phyloP scores from a whole-genome alignment of 768 basidiomycete species.

The Ephemerocybe angulata region DNA sequence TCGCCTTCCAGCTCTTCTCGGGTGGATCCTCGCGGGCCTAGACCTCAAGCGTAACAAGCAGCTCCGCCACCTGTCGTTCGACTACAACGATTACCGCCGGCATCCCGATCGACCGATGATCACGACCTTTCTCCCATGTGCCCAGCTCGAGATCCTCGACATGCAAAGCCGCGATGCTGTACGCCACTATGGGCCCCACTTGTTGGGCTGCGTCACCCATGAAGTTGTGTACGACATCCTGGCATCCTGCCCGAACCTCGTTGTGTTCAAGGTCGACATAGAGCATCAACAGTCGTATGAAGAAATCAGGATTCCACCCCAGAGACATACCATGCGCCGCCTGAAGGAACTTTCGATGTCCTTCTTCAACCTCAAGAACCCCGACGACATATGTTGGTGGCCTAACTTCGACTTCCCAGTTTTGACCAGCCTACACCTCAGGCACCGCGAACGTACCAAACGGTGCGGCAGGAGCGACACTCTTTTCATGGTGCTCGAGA shows the following conservation, averaged over 20 bases:
- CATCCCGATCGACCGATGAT: neutral
- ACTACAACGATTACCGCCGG: neutral
- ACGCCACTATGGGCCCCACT: neutral
- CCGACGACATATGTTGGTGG: no score
- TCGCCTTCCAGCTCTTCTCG: no score
- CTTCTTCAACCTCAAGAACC: neutral
- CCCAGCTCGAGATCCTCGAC: neutral
- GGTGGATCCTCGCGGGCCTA: neutral
- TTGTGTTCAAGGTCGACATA: neutral
- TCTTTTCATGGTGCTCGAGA: neutral
- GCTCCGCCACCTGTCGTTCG: neutral
- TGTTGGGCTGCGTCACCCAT: neutral
- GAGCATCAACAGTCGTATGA: neutral
- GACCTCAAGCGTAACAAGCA: neutral
- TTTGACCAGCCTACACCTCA: neutral
- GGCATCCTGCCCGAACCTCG: neutral
- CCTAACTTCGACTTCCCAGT: neutral
- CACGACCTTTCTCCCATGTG: neutral
- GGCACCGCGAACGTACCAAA: neutral
- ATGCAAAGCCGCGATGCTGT: neutral
- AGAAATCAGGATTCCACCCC: neutral
- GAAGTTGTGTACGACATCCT: neutral
- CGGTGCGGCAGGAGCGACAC: neutral
- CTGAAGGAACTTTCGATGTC: neutral
- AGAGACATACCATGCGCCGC: neutral